Evolutionary conservation across 805 yeast species (phyloP).

Genomic region (Cyberlindnera misumaiensis): DNA sequence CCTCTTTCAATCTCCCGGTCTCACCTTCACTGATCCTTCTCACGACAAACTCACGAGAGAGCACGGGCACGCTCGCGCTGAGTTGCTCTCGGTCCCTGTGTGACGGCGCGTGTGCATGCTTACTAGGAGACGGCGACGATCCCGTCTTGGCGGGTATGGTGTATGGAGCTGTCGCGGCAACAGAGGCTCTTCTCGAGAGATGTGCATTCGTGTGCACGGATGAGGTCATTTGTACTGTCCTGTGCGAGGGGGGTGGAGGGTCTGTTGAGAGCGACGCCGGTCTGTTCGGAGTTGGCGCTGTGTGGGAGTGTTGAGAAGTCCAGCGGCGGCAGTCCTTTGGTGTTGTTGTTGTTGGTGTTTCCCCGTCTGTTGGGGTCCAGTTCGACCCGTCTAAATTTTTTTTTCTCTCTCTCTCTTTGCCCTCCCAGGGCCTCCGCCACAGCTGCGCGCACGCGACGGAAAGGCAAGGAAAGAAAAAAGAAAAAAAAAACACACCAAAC

Average conservation of each 20-base stretch:
- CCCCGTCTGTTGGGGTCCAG: too few relatives aligned
- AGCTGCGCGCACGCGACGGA: too few relatives aligned
- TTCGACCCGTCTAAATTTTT: too few relatives aligned
- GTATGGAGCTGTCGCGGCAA: conserved; percentile 32
- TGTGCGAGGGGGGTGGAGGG: too few relatives aligned
- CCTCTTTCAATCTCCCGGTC: conserved; percentile 77
- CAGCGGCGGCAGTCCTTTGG: too few relatives aligned
- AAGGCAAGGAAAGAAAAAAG: too few relatives aligned
- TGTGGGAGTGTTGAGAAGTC: conserved; percentile 1
- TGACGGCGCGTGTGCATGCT: conserved; percentile 4
- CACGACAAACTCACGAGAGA: conserved; percentile 66
- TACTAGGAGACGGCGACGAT: conserved; percentile 5
- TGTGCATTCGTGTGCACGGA: conserved; percentile 11
- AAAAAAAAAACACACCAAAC: too few relatives aligned
- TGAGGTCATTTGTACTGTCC: conserved; percentile 1
- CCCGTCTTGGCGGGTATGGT: conserved; percentile 25
- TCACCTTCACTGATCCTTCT: conserved; percentile 83
- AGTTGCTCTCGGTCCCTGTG: conserved; percentile 2
- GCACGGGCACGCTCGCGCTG: conserved; percentile 31
- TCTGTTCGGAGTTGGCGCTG: background rate
- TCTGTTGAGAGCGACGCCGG: too few relatives aligned
- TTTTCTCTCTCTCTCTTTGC: too few relatives aligned
- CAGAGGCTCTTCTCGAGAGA: conserved; percentile 29
- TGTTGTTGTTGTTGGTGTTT: too few relatives aligned
- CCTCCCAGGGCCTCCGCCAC: too few relatives aligned